Percentiles rank a stretch among this genome's conserved stretches.
Evolutionary conservation across 495 filamentous ascomycete species (phyloP).

Genomic region (Sporormia fimetaria): DNA sequence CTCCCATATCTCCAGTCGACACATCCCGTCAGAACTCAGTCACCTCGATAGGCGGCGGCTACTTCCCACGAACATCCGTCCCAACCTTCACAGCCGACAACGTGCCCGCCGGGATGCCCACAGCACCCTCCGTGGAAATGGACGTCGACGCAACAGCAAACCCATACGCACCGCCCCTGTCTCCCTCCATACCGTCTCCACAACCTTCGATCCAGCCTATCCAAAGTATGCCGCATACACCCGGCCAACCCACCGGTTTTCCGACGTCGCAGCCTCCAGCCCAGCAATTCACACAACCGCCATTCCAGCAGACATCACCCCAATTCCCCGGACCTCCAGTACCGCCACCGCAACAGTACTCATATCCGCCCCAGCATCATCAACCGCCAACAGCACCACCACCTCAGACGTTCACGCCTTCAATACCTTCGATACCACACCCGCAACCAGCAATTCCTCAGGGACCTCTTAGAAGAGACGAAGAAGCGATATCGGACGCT

Average conservation of each 20-base stretch:
- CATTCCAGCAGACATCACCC: conserved; percentile 3
- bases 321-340: conserved; percentile 5
- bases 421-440: background rate
- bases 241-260: conserved; percentile 1
- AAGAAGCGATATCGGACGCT: conserved; percentile 61
- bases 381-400: conserved; percentile 22
- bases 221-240: too few relatives aligned
- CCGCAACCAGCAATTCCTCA: conserved; percentile 16
- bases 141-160: conserved; percentile 17
- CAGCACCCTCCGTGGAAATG: conserved; percentile 12
- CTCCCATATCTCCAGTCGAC: conserved; percentile 30
- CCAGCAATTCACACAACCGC: conserved; percentile 10
- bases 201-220: too few relatives aligned
- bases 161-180: conserved; percentile 1
- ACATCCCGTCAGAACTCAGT: conserved; percentile 22
- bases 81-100: conserved; percentile 33
- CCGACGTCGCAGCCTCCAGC: conserved; percentile 31
- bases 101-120: conserved; percentile 13
- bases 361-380: too few relatives aligned
- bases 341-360: conserved; percentile 19
- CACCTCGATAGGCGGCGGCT: conserved; percentile 40
- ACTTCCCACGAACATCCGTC: conserved; percentile 39
- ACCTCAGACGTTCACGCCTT: conserved; percentile 6
- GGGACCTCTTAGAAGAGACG: conserved; percentile 44
- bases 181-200: conserved; percentile 7